Evolutionary conservation across 2,329 filamentous ascomycete genomes (phyloP), one percentile per base, ranked within the genome.

Genomic region (Cladophialophora psammophila): DNA sequence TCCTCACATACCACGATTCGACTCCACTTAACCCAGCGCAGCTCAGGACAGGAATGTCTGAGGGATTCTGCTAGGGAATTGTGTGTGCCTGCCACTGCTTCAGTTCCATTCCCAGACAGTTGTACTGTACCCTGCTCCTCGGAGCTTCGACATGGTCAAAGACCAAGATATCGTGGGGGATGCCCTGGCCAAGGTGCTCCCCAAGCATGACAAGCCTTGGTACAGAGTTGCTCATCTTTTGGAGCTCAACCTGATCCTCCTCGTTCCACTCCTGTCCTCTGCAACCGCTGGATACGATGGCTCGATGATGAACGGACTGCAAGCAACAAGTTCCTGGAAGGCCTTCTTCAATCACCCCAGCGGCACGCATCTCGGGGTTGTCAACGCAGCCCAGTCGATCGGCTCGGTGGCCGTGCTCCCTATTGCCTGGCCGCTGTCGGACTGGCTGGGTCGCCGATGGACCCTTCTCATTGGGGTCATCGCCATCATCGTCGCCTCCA

Each of bases 281-380:
- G 76, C 79, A 0, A 78, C 79, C 1, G 78, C 78, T 40, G 82
- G 82, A 3, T 84, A 82, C 50, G 82, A 83, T 78, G 81, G 76
- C 20, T 80, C 79, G 0, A 76, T 83, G 66, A 80, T 81, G 79
- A 83, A 83, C 66, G 82, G 80, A 10, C 75, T 83, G 0, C 80
- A 83, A 61, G 76, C 81, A 8, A 75, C 82, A 0, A 67, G 75
- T 0, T 73, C 78, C 66, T 84, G 82, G 81, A 76, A 78, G 60
- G 63, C 69, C 1, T 82, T 81, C 64, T 71, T 71, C 65, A 59
- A 66, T 32, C 36, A 69, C 15, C 69, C 69, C 5, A 18, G 58
- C 1, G 62, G 48, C 13, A 38, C 59, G 5, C 34, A 38, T 7
- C 65, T 71, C 1, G 69, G 69, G 8, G 32, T 64, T 0, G 38